Conservation (phyloP, 2,329 filamentous ascomycete genomes). For the Zarea fungicola region DNA sequence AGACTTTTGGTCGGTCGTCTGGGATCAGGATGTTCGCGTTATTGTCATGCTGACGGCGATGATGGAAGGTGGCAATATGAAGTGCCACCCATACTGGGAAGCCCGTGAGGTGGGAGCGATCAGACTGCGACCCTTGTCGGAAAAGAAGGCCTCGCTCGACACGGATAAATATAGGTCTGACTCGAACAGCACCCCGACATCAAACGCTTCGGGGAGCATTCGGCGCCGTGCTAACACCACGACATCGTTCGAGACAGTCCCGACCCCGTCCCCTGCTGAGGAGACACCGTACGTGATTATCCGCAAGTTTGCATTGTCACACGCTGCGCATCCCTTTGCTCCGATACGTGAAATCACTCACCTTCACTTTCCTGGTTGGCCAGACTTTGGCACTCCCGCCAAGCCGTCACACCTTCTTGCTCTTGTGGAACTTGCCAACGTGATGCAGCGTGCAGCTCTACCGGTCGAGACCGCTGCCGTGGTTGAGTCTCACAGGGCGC, state of each 20-base stretch:
- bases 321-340: constrained; percentile 71
- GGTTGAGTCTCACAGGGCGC: constrained; percentile 24
- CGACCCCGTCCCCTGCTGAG: constrained; percentile 26
- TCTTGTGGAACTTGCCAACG: constrained; percentile 81
- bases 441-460: constrained; percentile 57
- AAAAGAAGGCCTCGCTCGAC: constrained; percentile 76
- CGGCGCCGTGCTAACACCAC: constrained; percentile 52
- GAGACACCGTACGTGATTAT: constrained; percentile 75
- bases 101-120: constrained; percentile 72
- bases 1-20: constrained; percentile 98
- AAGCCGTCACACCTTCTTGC: constrained; percentile 82
- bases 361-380: constrained; percentile 93
- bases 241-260: constrained; percentile 34
- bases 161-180: constrained; percentile 48
- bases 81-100: constrained; percentile 93
- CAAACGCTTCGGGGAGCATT: constrained; percentile 31
- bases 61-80: constrained; percentile 85
- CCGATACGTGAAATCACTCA: constrained; percentile 91
- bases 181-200: constrained; percentile 24
- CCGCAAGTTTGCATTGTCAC: constrained; percentile 79
- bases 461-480: constrained; percentile 41
- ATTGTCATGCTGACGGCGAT: constrained; percentile 97
- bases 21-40: constrained; percentile 93
- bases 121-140: constrained; percentile 69
- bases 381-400: constrained; percentile 90